These are phyloP conservation scores for Dendrobium huoshanense DNA, from an alignment of 106 monocot genomes.

Conservation along the genomic window DNA sequence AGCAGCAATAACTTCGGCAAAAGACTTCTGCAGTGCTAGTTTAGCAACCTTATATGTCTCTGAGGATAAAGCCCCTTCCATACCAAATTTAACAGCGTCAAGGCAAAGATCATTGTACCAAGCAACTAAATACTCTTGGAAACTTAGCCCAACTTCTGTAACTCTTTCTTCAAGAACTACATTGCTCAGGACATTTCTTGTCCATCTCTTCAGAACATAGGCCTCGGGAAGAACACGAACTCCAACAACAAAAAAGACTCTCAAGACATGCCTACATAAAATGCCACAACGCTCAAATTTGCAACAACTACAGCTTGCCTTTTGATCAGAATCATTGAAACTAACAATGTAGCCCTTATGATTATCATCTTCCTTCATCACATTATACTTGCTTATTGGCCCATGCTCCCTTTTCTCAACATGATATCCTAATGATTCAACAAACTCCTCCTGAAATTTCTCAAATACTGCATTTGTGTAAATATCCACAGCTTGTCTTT, in stretches of 20 bases:
- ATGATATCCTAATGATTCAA: slow-evolving; percentile 78
- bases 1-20: slow-evolving; percentile 50
- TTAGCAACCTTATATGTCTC: slow-evolving; percentile 86
- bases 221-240: slow-evolving; percentile 52
- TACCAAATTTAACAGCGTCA: slow-evolving; percentile 72
- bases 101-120: slow-evolving; percentile 86
- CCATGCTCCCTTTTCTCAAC: slow-evolving; percentile 73
- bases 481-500: slow-evolving; percentile 63
- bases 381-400: slow-evolving; percentile 49
- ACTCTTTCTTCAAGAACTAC: slow-evolving; percentile 27
- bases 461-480: slow-evolving; percentile 83
- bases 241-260: slow-evolving; percentile 76
- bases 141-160: slow-evolving; percentile 31
- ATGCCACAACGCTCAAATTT: slow-evolving; percentile 80
- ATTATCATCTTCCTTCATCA: slow-evolving; percentile 55
- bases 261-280: slow-evolving; percentile 74
- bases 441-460: slow-evolving; percentile 86
- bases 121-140: slow-evolving; percentile 46
- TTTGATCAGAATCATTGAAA: slow-evolving; percentile 45
- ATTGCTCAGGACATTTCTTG: slow-evolving; percentile 40
- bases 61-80: slow-evolving; percentile 57
- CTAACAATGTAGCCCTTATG: slow-evolving; percentile 29
- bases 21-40: slow-evolving; percentile 68
- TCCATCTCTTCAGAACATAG: slow-evolving; percentile 80
- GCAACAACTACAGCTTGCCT: slow-evolving; percentile 63